Percentiles rank a stretch among this genome's conserved stretches.
phyloP scores from a whole-genome alignment of 2,329 filamentous ascomycete species.

The Drechmeria coniospora region DNA sequence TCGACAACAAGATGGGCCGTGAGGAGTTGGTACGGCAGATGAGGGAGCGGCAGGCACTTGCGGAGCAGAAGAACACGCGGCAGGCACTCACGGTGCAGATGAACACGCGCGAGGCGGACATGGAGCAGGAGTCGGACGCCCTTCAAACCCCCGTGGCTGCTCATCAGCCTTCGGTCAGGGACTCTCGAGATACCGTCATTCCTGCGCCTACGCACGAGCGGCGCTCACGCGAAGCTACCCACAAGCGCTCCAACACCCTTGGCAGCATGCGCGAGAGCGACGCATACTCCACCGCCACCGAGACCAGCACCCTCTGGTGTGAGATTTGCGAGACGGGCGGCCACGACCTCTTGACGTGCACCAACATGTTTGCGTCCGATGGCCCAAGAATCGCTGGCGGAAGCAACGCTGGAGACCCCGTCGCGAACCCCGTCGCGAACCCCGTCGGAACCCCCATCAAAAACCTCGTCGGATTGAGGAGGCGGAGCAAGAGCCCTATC shows the following conservation, averaged over 20 bases:
- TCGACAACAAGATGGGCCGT: slow-evolving; percentile 17
- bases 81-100: slow-evolving; percentile 84
- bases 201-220: slow-evolving; percentile 35
- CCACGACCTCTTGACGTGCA: slow-evolving; percentile 89
- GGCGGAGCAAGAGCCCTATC: too few relatives aligned
- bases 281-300: slow-evolving; percentile 52
- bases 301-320: slow-evolving; percentile 68
- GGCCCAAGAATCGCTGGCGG: slow-evolving; percentile 18
- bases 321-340: slow-evolving; percentile 88
- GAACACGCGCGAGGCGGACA: slow-evolving; percentile 60
- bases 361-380: slow-evolving; percentile 61
- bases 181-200: slow-evolving; percentile 51
- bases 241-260: slow-evolving; percentile 39
- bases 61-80: slow-evolving; percentile 55
- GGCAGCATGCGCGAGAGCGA: slow-evolving; percentile 60
- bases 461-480: too few relatives aligned
- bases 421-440: slow-evolving; percentile 16
- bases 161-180: slow-evolving; percentile 43
- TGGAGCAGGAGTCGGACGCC: slow-evolving; percentile 63
- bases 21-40: slow-evolving; percentile 71
- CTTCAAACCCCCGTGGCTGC: slow-evolving; percentile 12
- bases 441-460: slow-evolving; percentile 20
- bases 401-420: slow-evolving; percentile 18
- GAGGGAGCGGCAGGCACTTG: slow-evolving; percentile 55
- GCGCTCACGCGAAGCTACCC: slow-evolving; percentile 28